These are phyloP conservation scores for Psidium guajava DNA, from an alignment of 345 rosid genomes.

Conservation along the genomic window DNA sequence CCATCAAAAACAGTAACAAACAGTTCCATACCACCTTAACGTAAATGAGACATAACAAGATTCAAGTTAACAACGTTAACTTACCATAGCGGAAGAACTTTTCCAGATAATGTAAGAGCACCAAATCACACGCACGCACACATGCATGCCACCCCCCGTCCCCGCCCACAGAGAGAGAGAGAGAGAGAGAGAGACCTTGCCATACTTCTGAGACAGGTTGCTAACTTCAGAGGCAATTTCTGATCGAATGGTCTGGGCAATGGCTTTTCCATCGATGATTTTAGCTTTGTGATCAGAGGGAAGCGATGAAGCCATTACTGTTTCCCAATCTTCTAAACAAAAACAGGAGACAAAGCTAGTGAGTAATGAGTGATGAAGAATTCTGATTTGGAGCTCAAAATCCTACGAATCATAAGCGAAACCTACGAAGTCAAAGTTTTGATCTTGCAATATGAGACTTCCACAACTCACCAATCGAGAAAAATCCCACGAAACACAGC, in stretches of 20 bases:
- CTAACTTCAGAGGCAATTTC: conserved; percentile 78
- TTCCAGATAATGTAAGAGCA: neutral
- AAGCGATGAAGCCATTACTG: conserved; percentile 34
- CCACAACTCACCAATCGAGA: neutral
- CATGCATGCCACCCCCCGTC: neutral
- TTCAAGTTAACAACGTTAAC: neutral
- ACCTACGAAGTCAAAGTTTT: neutral
- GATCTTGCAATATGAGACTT: neutral
- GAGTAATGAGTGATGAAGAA: neutral
- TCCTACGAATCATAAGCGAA: neutral
- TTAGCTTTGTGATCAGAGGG: conserved; percentile 39
- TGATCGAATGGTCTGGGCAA: conserved; percentile 67
- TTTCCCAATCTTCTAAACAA: neutral
- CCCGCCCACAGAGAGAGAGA: neutral
- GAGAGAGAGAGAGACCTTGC: conserved; percentile 35
- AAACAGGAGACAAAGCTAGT: neutral
- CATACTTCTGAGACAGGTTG: conserved; percentile 44
- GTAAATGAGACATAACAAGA: neutral
- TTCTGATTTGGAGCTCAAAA: neutral
- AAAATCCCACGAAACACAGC: neutral
- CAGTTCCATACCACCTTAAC: neutral
- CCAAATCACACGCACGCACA: neutral
- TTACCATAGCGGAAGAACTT: neutral
- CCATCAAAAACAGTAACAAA: neutral
- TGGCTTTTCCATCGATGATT: conserved; percentile 62